phyloP scores from a whole-genome alignment of 1,284 basidiomycete species.

The Malassezia brasiliensis region DNA sequence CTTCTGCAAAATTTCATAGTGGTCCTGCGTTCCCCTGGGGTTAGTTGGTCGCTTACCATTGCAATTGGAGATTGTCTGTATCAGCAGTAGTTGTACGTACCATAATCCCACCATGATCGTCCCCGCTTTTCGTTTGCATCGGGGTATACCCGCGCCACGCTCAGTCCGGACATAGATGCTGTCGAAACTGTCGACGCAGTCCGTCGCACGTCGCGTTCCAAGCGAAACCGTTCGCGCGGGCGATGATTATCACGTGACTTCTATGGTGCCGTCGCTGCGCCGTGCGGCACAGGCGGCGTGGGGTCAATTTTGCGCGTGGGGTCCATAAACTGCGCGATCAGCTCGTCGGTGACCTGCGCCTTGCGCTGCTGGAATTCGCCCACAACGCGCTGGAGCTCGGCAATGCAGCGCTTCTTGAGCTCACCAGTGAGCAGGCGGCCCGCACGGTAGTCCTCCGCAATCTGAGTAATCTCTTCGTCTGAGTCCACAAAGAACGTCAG shows the following conservation, averaged over 20 bases:
- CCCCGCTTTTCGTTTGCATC: constrained; percentile 57
- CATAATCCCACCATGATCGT: constrained; percentile 58
- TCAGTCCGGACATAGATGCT: constrained; percentile 21
- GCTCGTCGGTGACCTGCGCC: constrained; percentile 69
- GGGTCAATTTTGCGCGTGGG: constrained; percentile 61
- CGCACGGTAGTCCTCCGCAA: constrained; percentile 82
- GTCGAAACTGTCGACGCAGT: neutral
- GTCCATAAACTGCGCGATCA: constrained; percentile 74
- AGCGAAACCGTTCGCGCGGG: constrained; percentile 18
- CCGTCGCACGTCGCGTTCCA: constrained; percentile 11
- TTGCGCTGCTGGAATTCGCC: constrained; percentile 80
- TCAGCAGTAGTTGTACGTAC: constrained; percentile 43
- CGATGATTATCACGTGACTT: neutral
- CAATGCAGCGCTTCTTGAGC: constrained; percentile 82
- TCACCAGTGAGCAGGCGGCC: constrained; percentile 82
- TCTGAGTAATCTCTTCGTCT: constrained; percentile 68
- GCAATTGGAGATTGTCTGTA: constrained; percentile 39
- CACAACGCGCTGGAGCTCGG: constrained; percentile 72
- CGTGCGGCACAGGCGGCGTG: constrained; percentile 11
- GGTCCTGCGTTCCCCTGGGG: constrained; percentile 61
- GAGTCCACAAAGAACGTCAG: constrained; percentile 93
- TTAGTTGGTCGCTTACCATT: constrained; percentile 22
- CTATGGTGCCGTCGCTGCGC: neutral
- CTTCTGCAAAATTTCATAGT: constrained; percentile 95
- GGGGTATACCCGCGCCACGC: constrained; percentile 54